phyloP scores from a whole-genome alignment of 177 flowering plant genomes.

The Telopea speciosissima region DNA sequence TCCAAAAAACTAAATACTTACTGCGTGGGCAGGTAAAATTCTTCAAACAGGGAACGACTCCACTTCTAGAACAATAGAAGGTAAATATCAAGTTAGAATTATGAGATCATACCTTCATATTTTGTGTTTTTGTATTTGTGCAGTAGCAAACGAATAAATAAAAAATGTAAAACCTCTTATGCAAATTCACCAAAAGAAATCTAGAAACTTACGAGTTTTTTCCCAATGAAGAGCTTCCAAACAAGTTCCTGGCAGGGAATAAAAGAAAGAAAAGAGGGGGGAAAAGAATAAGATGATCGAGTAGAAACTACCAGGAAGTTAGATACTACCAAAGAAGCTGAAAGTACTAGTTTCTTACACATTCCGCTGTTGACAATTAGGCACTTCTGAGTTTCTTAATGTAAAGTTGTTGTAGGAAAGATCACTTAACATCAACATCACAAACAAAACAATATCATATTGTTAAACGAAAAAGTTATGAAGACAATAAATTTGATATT shows the following conservation, averaged over 20 bases:
- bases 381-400: constrained; percentile 33
- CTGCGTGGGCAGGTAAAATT: constrained; percentile 38
- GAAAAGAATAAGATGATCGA: too few species aligned
- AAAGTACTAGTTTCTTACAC: constrained; percentile 16
- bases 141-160: background rate
- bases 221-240: constrained; percentile 34
- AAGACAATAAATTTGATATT: too few species aligned
- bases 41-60: constrained; percentile 39
- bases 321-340: too few species aligned
- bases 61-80: constrained; percentile 20
- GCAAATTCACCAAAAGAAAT: background rate
- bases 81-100: constrained; percentile 5
- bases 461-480: too few species aligned
- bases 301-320: too few species aligned
- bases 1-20: constrained; percentile 23
- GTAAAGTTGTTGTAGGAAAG: constrained; percentile 73
- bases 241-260: constrained; percentile 40
- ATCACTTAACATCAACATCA: constrained; percentile 33
- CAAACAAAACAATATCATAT: constrained; percentile 5
- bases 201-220: constrained; percentile 41
- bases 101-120: background rate
- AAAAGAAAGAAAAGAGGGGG: background rate
- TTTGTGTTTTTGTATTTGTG: background rate
- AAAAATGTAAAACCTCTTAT: background rate
- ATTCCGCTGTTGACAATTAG: constrained; percentile 32